These are phyloP conservation scores for Cryoendolithus antarcticus DNA, from an alignment of 2,329 filamentous ascomycete genomes.

Conservation along the genomic window DNA sequence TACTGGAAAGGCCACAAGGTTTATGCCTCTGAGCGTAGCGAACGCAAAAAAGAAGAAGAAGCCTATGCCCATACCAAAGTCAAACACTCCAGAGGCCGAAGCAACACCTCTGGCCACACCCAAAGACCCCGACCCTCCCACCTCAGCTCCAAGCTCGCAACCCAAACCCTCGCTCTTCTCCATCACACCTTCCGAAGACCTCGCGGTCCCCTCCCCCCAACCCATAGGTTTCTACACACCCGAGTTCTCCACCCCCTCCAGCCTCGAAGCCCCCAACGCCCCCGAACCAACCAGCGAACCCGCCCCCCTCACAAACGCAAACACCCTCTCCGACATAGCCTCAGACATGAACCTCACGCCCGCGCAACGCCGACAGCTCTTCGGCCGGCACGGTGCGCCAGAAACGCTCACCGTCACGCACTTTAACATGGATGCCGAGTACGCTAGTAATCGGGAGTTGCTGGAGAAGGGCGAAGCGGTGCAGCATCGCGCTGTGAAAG, in stretches of 20 bases:
- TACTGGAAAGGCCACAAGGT: constrained; percentile 71
- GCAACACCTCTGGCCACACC: too few relatives aligned
- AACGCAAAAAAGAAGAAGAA: constrained; percentile 58
- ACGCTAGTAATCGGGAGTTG: constrained; percentile 68
- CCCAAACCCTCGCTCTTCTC: constrained; percentile 13
- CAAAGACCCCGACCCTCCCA: too few relatives aligned
- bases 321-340: constrained; percentile 59
- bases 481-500: constrained; percentile 67
- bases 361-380: constrained; percentile 67
- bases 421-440: constrained; percentile 83
- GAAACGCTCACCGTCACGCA: constrained; percentile 55
- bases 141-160: constrained; percentile 1
- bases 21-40: constrained; percentile 76
- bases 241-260: constrained; percentile 14
- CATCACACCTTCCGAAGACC: background rate
- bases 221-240: constrained; percentile 26
- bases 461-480: constrained; percentile 56
- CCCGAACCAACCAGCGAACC: background rate
- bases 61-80: constrained; percentile 28
- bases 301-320: constrained; percentile 17
- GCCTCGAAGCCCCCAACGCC: background rate
- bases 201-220: background rate
- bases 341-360: constrained; percentile 67
- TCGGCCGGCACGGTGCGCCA: constrained; percentile 48
- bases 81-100: too few relatives aligned